A percentile compares a stretch with the other conserved stretches of the same genome.
Evolutionary conservation across 176 grass and related monocot genomes (phyloP).

Genomic region (Oryza nivara): DNA sequence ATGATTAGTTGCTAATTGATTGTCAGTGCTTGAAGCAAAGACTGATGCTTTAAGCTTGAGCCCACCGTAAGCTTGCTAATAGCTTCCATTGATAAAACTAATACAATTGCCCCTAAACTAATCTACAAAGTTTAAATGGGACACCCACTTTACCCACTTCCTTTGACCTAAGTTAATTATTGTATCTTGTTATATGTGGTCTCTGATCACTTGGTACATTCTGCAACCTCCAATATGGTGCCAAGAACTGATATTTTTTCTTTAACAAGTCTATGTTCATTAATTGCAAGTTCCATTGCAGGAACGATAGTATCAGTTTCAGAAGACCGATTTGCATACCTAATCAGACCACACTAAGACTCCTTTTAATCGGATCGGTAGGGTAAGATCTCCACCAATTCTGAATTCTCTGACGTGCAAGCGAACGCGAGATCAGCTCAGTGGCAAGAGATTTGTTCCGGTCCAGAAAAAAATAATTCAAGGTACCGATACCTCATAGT

Average conservation of each 20-base stretch:
- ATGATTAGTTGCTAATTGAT: neutral
- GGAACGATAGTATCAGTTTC: neutral
- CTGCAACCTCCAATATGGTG: neutral
- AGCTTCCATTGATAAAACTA: neutral
- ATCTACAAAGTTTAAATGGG: neutral
- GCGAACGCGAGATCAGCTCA: neutral
- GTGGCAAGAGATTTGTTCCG: constrained; percentile 4
- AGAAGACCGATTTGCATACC: neutral
- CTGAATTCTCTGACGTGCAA: neutral
- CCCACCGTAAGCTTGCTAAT: neutral
- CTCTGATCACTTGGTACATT: neutral
- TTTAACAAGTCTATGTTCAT: neutral
- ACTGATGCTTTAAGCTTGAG: constrained; percentile 22
- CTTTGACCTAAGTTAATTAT: neutral
- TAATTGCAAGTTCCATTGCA: neutral
- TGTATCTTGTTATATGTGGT: neutral
- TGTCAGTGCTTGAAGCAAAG: constrained; percentile 8
- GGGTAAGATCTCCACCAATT: neutral
- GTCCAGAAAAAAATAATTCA: too few species aligned
- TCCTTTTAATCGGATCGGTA: neutral
- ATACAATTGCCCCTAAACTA: neutral
- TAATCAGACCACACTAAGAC: neutral
- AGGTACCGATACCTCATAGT: too few species aligned
- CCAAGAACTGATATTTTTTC: neutral
- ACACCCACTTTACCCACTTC: constrained; percentile 23